Evolutionary conservation across 164 flowering plant species (phyloP), one percentile per base, ranked within the genome.

Genomic region (Amborella trichopoda): DNA sequence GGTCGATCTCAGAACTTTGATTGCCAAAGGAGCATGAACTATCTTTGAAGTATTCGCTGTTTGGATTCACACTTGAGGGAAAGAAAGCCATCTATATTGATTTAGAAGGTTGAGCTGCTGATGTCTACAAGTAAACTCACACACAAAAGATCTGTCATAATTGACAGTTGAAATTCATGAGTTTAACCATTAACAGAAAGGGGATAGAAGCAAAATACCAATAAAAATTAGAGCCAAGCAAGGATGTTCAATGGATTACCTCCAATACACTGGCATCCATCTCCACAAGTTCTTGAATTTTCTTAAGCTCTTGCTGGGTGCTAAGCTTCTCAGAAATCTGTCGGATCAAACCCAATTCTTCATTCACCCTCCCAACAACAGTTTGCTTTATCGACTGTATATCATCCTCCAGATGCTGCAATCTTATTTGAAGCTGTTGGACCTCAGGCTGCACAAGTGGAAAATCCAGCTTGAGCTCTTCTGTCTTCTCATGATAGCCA

Each of bases 371-470:
- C 28, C 46, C 47, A 28, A 64, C n/a, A 28, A 75, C 21, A 6
- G 43, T 61, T 51, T 53, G 37, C 39, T 56, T 72, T 49, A 60
- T 40, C 0, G 13, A 4, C 44, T 53, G 42, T 36, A 19, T 49
- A 44, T 75, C 80, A 48, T 69, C 71, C 63, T 69, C 73, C 49
- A 69, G 77, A 48, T 36, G 23, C 45, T 46, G 48, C 59, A 72
- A 43, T 54, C 68, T 45, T 48, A 27, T 23, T 18, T 45, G 48
- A 6, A 75, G 55, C 56, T 25, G 37, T 39, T 64, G 26, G 3
- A 66, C 28, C 34, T 50, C 45, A 23, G n/a, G n/a, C n/a, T n/a
- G n/a, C n/a, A n/a, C 46, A 6, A 18, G 24, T 24, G 24, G 47
- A 27, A 49, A 33, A 32, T 22, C 53, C 21, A 24, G 32, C 41